Percentiles rank a stretch among this genome's conserved stretches.
Conservation (phyloP, 371 early-diverging fungal genomes). For the Mucor lusitanicus region DNA sequence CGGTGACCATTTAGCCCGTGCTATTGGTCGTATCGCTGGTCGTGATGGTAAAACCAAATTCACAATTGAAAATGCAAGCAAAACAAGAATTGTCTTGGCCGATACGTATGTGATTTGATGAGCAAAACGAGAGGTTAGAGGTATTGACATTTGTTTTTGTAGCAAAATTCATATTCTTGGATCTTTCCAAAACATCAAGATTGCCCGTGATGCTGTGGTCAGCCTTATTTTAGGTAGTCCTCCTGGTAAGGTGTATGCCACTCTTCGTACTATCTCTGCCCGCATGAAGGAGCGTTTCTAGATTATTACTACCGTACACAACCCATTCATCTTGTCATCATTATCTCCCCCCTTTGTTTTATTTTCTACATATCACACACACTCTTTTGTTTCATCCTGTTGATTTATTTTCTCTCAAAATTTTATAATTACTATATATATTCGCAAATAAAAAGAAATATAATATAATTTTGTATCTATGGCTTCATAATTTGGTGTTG, state of each 20-base stretch:
- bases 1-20: conserved; percentile 96
- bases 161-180: conserved; percentile 97
- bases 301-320: conserved; percentile 2
- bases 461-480: neutral
- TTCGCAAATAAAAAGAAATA: neutral
- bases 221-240: conserved; percentile 96
- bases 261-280: conserved; percentile 83
- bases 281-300: conserved; percentile 95
- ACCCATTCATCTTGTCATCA: neutral
- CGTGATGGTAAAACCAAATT: conserved; percentile 98
- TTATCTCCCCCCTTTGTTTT: neutral
- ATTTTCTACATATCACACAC: conserved; percentile 1
- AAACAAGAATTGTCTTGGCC: conserved; percentile 97
- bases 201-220: conserved; percentile 96
- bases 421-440: conserved; percentile 1
- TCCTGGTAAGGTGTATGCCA: conserved; percentile 97
- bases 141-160: neutral
- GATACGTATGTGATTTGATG: conserved; percentile 74
- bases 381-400: neutral
- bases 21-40: conserved; percentile 99
- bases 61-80: conserved; percentile 91
- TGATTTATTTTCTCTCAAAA: conserved; percentile 3
- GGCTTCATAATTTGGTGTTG: conserved; percentile 25
- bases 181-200: conserved; percentile 94
- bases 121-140: neutral